phyloP scores from a whole-genome alignment of 108 stramenopile genomes.

The Cyclotella cryptica region DNA sequence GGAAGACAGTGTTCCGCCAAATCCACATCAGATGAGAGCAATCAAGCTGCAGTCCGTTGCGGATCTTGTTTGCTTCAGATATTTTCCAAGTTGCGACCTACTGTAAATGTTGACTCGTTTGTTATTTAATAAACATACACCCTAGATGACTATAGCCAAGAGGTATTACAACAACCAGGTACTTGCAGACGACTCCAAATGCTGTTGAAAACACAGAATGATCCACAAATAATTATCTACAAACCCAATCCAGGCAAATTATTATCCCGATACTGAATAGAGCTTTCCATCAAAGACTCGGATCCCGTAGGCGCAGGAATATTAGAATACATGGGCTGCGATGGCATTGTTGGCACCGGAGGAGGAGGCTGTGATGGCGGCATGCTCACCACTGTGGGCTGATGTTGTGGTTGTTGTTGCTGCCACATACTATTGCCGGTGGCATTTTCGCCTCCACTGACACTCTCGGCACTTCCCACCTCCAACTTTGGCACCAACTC shows the following conservation, averaged over 20 bases:
- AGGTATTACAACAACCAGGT: background rate
- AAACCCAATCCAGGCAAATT: slow-evolving; percentile 47
- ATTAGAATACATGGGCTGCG: slow-evolving; percentile 45
- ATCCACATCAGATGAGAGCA: background rate
- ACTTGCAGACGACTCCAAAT: background rate
- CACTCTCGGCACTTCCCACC: slow-evolving; percentile 13
- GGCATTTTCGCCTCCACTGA: background rate
- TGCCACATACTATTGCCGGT: background rate
- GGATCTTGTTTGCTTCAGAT: slow-evolving; percentile 29
- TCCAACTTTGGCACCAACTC: slow-evolving; percentile 90
- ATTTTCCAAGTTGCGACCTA: slow-evolving; percentile 19
- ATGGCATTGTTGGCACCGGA: slow-evolving; percentile 26
- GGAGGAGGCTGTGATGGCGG: slow-evolving; percentile 31
- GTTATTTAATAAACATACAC: background rate
- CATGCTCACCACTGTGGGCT: slow-evolving; percentile 33
- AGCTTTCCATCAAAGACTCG: slow-evolving; percentile 43
- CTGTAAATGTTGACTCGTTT: background rate
- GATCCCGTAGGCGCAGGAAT: slow-evolving; percentile 19
- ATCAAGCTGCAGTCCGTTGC: slow-evolving; percentile 15
- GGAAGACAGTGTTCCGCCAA: too few relatives aligned
- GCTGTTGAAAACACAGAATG: background rate
- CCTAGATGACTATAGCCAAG: background rate
- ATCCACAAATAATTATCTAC: slow-evolving; percentile 1
- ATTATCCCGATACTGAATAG: slow-evolving; percentile 51
- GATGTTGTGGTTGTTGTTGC: background rate